Evolutionary conservation across 768 basidiomycete genomes (phyloP).

Genomic region (Stropharia rugosoannulata): DNA sequence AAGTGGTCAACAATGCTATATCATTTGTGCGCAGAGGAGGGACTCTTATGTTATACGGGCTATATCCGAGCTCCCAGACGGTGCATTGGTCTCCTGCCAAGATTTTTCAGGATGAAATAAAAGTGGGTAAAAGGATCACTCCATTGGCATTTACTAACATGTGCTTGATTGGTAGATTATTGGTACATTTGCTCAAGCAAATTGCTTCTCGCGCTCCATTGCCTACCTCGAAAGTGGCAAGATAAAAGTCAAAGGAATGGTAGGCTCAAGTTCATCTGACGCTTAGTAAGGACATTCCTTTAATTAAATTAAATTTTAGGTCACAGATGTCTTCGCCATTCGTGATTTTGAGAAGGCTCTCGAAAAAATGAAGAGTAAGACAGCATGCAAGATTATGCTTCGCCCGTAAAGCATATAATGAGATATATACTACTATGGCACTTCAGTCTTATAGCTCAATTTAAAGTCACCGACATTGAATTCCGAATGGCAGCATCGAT

Average conservation of each 20-base stretch:
- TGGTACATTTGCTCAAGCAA: constrained; percentile 86
- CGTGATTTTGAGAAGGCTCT: constrained; percentile 70
- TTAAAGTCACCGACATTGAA: no score
- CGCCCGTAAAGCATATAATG: constrained; percentile 38
- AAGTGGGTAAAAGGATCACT: constrained; percentile 20
- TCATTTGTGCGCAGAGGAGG: constrained; percentile 88
- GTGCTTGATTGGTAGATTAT: constrained; percentile 58
- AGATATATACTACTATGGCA: background rate
- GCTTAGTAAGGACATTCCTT: background rate
- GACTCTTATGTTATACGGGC: constrained; percentile 85
- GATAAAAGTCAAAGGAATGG: constrained; percentile 75
- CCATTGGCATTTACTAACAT: background rate
- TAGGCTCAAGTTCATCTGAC: constrained; percentile 22
- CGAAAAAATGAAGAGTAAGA: constrained; percentile 69
- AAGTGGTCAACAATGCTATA: constrained; percentile 80
- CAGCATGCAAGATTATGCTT: constrained; percentile 59
- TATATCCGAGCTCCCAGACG: constrained; percentile 80
- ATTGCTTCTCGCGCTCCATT: constrained; percentile 89
- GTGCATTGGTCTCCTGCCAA: constrained; percentile 88
- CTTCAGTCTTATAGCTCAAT: background rate
- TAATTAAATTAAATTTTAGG: constrained; percentile 12
- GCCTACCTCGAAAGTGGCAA: constrained; percentile 88
- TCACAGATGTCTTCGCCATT: constrained; percentile 56
- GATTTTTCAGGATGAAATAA: constrained; percentile 70
- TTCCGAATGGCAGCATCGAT: no score